Percentiles rank a stretch among this genome's conserved stretches.
These are phyloP conservation scores for Phylloporus scabripes DNA, from an alignment of 768 basidiomycete species.

Conservation along the genomic window DNA sequence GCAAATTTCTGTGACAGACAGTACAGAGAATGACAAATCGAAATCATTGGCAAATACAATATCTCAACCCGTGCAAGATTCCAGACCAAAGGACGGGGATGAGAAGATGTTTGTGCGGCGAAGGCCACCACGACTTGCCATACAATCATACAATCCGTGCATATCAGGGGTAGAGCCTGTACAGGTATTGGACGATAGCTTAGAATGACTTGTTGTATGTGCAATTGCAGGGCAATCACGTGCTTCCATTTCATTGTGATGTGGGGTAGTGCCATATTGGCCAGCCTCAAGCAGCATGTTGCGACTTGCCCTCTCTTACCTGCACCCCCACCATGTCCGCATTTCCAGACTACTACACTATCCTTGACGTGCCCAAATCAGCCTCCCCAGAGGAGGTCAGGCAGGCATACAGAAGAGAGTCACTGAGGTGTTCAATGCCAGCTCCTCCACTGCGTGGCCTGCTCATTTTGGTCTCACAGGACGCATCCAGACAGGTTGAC, in stretches of 20 bases:
- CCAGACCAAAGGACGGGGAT: conserved; percentile 20
- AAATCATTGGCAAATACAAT: conserved; percentile 18
- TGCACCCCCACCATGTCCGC: conserved; percentile 49
- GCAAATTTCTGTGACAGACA: conserved; percentile 4
- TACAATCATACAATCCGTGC: conserved; percentile 11
- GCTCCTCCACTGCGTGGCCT: background rate
- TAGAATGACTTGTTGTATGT: background rate
- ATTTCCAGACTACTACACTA: conserved; percentile 76
- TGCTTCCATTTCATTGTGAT: conserved; percentile 6
- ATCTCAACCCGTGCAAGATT: conserved; percentile 23
- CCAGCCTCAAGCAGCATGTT: conserved; percentile 10
- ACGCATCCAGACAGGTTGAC: conserved; percentile 85
- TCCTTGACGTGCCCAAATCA: conserved; percentile 49
- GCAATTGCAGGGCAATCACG: conserved; percentile 14
- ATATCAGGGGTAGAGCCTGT: conserved; percentile 1
- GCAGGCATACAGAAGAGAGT: conserved; percentile 77
- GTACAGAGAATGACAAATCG: conserved; percentile 23
- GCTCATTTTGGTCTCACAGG: conserved; percentile 36
- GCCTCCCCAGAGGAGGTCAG: conserved; percentile 68
- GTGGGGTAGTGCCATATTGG: background rate
- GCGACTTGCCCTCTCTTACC: conserved; percentile 4
- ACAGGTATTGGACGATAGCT: conserved; percentile 17
- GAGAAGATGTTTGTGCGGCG: conserved; percentile 34
- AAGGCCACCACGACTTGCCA: conserved; percentile 37
- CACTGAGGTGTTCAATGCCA: conserved; percentile 46